phyloP scores from a whole-genome alignment of 164 flowering plant genomes.

The Sedum album region DNA sequence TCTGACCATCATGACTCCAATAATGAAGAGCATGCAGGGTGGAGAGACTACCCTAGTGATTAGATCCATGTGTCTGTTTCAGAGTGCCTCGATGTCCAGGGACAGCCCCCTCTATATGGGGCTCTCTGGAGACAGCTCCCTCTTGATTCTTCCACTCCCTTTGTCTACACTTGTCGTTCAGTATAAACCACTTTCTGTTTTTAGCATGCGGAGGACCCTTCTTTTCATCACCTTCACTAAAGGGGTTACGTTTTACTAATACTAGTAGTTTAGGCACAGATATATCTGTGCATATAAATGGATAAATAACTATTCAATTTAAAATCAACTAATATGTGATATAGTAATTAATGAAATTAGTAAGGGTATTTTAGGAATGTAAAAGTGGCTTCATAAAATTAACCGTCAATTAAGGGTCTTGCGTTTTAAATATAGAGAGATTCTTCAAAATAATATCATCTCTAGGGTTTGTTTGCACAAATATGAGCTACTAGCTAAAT shows the following conservation, averaged over 20 bases:
- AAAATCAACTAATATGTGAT: too few species aligned
- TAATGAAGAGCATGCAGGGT: slow-evolving; percentile 2
- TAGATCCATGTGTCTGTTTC: not conserved
- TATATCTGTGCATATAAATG: too few species aligned
- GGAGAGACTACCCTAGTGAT: not conserved
- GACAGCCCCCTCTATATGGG: slow-evolving; percentile 1
- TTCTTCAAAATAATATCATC: not conserved
- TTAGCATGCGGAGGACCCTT: not conserved
- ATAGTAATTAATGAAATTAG: too few species aligned
- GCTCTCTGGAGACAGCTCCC: not conserved
- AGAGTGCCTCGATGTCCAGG: slow-evolving; percentile 1
- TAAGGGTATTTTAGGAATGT: too few species aligned
- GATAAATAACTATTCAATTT: too few species aligned
- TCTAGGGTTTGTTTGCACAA: too few species aligned
- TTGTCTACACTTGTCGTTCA: too few species aligned
- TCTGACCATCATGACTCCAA: slow-evolving; percentile 3
- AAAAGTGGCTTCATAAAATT: too few species aligned
- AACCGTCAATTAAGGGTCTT: too few species aligned
- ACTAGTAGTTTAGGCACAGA: too few species aligned
- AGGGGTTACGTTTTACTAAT: not conserved
- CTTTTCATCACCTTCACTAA: not conserved
- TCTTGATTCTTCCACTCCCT: not conserved
- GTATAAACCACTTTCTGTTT: not conserved
- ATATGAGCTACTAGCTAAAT: too few species aligned
- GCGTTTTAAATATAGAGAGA: too few species aligned